Evolutionary conservation across 1,139 yeast species (phyloP).

Genomic region (Sugiyamaella pinicola): DNA sequence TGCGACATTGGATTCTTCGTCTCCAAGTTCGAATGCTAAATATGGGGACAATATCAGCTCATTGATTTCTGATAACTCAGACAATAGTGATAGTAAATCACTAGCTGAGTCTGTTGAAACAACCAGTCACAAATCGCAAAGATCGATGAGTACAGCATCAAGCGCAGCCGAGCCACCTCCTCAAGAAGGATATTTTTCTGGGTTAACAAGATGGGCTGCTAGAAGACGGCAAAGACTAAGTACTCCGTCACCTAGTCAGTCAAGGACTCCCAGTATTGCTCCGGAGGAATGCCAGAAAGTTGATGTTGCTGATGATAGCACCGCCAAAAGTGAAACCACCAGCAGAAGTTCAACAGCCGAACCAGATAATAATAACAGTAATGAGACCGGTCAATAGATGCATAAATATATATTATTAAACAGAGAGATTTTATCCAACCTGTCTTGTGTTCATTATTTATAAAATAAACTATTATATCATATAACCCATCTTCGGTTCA

Average conservation of each 20-base stretch:
- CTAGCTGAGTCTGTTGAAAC: constrained; percentile 18
- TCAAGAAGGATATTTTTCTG: constrained; percentile 31
- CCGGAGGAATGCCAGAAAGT: neutral
- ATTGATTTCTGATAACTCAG: constrained; percentile 4
- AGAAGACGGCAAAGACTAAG: constrained; percentile 15
- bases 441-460: too few relatives aligned
- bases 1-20: neutral
- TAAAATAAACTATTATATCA: constrained; percentile 18
- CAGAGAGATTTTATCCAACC: neutral
- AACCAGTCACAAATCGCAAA: constrained; percentile 17
- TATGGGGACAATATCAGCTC: neutral
- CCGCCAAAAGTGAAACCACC: neutral
- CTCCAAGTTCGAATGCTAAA: constrained; percentile 5
- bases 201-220: constrained; percentile 39
- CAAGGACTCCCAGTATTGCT: constrained; percentile 13
- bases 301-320: constrained; percentile 1
- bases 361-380: too few relatives aligned
- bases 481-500: constrained; percentile 28
- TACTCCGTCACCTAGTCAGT: constrained; percentile 11
- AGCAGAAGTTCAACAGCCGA: neutral
- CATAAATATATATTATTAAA: constrained; percentile 9
- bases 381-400: too few relatives aligned
- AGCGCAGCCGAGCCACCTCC: constrained; percentile 20
- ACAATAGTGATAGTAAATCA: constrained; percentile 11
- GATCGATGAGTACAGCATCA: constrained; percentile 17